Conservation (phyloP, 202 grass and related monocot species). For the Brachypodium distachyon region DNA sequence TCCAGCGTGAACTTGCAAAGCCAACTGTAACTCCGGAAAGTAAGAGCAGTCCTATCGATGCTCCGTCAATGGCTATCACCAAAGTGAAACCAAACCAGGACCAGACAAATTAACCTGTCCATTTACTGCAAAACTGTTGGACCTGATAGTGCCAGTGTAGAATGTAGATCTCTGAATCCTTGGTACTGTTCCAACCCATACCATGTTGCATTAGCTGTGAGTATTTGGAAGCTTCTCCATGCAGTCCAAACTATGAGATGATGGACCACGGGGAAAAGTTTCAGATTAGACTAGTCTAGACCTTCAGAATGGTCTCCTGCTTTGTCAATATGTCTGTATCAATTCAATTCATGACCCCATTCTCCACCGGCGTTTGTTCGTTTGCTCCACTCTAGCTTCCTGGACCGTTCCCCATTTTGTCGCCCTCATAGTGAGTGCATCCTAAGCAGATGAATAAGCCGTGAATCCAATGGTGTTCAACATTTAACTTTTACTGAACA, state of each 20-base stretch:
- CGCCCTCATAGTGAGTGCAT: neutral
- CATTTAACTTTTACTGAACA: neutral
- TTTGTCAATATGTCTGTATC: slow-evolving; percentile 10
- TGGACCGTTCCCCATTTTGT: neutral
- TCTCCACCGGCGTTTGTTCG: neutral
- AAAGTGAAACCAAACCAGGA: neutral
- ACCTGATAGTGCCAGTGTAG: neutral
- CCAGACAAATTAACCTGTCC: neutral
- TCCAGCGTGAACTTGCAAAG: no score
- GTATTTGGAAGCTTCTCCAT: neutral
- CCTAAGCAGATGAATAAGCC: neutral
- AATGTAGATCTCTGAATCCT: neutral
- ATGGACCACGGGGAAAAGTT: neutral
- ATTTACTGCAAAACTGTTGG: neutral
- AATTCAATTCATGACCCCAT: slow-evolving; percentile 15
- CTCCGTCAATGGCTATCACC: neutral
- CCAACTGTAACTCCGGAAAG: no score
- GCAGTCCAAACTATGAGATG: neutral
- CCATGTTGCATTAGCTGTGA: neutral
- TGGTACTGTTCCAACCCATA: neutral
- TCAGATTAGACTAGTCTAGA: neutral
- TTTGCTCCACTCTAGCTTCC: neutral
- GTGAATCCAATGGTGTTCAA: neutral
- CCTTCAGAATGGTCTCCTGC: neutral
- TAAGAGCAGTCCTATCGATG: neutral